Conservation (phyloP, 441 rosid species). For the Erodium trifolium region DNA sequence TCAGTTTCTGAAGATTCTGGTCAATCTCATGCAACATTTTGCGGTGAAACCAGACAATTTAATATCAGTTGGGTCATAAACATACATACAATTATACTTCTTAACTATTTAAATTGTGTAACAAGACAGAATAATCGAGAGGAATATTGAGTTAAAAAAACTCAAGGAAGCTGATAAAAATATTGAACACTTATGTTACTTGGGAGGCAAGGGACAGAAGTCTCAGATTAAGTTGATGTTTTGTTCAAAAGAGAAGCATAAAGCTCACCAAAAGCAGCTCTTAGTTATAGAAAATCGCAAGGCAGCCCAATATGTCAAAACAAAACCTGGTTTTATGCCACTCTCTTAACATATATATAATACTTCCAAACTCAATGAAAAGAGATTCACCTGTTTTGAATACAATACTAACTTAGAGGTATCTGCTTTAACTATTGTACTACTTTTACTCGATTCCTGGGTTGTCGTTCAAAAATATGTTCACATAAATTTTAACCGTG, state of each 20-base stretch:
- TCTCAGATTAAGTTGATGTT: background rate
- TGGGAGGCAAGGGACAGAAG: background rate
- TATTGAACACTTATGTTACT: background rate
- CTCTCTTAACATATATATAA: background rate
- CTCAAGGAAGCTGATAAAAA: slow-evolving; percentile 5
- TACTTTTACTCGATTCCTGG: slow-evolving; percentile 39
- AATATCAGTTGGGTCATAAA: background rate
- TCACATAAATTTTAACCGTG: too few relatives aligned
- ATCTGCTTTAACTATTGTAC: slow-evolving; percentile 23
- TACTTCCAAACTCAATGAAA: background rate
- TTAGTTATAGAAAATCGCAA: too few relatives aligned
- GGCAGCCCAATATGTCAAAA: slow-evolving; percentile 6
- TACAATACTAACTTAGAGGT: slow-evolving; percentile 7
- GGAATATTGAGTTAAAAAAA: too few relatives aligned
- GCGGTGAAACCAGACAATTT: too few relatives aligned
- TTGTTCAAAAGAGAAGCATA: background rate
- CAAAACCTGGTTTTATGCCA: slow-evolving; percentile 7
- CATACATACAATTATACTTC: background rate
- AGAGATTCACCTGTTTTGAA: background rate
- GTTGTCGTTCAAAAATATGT: slow-evolving; percentile 2
- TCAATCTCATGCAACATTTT: background rate
- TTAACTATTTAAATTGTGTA: background rate
- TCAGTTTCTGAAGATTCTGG: too few relatives aligned
- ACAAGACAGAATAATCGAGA: background rate
- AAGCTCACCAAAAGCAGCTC: too few relatives aligned